Percentiles rank a stretch among this genome's conserved stretches.
Evolutionary conservation across 148 eudicot species (phyloP).

Genomic region (Agrostemma githago): DNA sequence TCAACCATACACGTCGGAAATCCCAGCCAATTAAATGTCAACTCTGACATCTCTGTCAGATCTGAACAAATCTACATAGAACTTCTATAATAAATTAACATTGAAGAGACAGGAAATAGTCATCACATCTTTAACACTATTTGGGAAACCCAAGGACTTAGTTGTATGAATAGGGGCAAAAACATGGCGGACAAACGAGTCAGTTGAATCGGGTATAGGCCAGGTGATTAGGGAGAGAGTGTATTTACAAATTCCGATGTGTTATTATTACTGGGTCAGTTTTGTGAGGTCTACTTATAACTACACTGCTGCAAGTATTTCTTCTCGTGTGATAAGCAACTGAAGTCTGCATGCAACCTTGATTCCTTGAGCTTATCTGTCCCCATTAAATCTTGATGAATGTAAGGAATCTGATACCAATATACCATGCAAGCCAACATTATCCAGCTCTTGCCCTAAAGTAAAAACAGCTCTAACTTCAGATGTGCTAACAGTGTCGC

Average conservation of each 20-base stretch:
- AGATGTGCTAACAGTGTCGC: constrained; percentile 4
- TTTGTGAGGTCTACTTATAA: background rate
- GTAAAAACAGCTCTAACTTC: background rate
- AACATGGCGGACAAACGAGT: background rate
- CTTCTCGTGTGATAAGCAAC: constrained; percentile 2
- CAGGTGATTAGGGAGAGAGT: background rate
- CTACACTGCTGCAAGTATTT: background rate
- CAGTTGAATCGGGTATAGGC: background rate
- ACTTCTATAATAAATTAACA: background rate
- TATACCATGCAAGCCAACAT: background rate
- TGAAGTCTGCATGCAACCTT: background rate
- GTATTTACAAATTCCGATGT: background rate
- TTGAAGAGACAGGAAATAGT: constrained; percentile 1
- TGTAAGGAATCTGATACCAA: background rate
- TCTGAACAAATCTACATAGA: background rate
- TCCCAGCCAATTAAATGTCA: constrained; percentile 18
- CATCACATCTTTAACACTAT: background rate
- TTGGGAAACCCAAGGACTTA: too few relatives aligned
- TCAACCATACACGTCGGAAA: constrained; percentile 19
- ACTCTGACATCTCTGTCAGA: constrained; percentile 17
- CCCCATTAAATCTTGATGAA: background rate
- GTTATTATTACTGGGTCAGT: background rate
- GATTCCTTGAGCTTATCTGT: background rate
- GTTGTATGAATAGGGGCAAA: background rate
- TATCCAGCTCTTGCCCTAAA: background rate